Percentiles rank a stretch among this genome's conserved stretches.
Conservation (phyloP, 2,329 filamentous ascomycete genomes). For the Aspergillus tamarii region DNA sequence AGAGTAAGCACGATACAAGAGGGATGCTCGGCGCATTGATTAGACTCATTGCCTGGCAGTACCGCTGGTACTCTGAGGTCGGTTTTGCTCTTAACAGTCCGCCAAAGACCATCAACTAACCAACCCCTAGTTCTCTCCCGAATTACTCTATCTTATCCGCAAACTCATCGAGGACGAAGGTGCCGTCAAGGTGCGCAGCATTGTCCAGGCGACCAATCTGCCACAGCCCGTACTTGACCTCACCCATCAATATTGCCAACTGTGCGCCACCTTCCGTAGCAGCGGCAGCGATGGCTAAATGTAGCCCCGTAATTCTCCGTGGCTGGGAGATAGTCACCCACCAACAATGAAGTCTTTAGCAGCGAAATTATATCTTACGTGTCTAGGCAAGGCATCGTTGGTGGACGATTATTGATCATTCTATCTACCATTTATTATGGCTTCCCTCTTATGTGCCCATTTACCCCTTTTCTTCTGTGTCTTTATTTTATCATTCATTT, state of each 20-base stretch:
- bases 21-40: conserved; percentile 86
- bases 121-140: conserved; percentile 74
- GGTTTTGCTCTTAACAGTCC: conserved; percentile 19
- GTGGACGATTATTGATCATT: not conserved
- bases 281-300: conserved; percentile 81
- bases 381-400: not conserved
- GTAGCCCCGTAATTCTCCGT: not conserved
- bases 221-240: conserved; percentile 91
- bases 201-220: conserved; percentile 92
- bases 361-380: conserved; percentile 6
- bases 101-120: conserved; percentile 18
- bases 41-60: conserved; percentile 94
- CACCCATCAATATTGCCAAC: conserved; percentile 91
- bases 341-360: not conserved
- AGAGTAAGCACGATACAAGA: conserved; percentile 75
- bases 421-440: not conserved
- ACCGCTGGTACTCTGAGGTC: conserved; percentile 97
- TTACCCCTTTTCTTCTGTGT: conserved; percentile 15
- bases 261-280: conserved; percentile 94
- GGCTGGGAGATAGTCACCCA: not conserved
- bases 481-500: conserved; percentile 12
- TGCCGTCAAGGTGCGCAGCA: conserved; percentile 93
- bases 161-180: conserved; percentile 97
- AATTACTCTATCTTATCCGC: conserved; percentile 83
- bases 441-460: not conserved